These are phyloP conservation scores for Lodderomyces parapsilosis DNA, from an alignment of 1,139 yeast genomes.

Conservation along the genomic window DNA sequence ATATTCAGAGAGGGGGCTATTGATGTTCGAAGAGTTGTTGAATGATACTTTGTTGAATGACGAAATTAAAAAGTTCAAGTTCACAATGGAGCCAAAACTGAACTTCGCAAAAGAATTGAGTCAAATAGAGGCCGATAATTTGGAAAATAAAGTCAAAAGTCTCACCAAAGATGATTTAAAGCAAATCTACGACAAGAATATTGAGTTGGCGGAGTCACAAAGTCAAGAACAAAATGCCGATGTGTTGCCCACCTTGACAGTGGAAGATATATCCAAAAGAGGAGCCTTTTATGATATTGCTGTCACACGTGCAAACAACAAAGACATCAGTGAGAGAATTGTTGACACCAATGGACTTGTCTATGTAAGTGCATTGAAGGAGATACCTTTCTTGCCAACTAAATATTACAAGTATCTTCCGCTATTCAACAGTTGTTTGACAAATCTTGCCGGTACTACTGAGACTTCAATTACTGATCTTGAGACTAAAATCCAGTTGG, in stretches of 20 bases:
- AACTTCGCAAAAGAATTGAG: slow-evolving; percentile 48
- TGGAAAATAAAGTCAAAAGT: slow-evolving; percentile 40
- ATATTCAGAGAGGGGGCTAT: slow-evolving; percentile 51
- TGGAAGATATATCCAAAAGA: slow-evolving; percentile 66
- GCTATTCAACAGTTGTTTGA: slow-evolving; percentile 73
- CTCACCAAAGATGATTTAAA: slow-evolving; percentile 58
- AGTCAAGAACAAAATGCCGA: slow-evolving; percentile 69
- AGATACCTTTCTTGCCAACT: slow-evolving; percentile 55
- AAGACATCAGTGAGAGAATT: slow-evolving; percentile 31
- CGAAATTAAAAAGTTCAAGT: slow-evolving; percentile 58
- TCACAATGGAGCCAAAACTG: slow-evolving; percentile 72
- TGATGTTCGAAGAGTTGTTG: slow-evolving; percentile 58
- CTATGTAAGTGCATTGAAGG: slow-evolving; percentile 62
- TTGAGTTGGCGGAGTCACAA: slow-evolving; percentile 61
- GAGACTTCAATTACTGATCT: slow-evolving; percentile 70
- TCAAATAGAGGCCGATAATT: slow-evolving; percentile 55
- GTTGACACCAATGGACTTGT: slow-evolving; percentile 76
- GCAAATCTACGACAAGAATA: slow-evolving; percentile 60
- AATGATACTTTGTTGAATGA: slow-evolving; percentile 47
- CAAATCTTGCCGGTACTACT: slow-evolving; percentile 78
- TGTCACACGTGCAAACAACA: slow-evolving; percentile 26
- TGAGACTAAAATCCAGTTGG: slow-evolving; percentile 78
- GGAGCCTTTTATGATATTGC: slow-evolving; percentile 44
- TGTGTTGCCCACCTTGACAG: slow-evolving; percentile 73
- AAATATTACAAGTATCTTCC: slow-evolving; percentile 70